Conservation (phyloP, 2,329 filamentous ascomycete species). For the Ilyonectria sp. region DNA sequence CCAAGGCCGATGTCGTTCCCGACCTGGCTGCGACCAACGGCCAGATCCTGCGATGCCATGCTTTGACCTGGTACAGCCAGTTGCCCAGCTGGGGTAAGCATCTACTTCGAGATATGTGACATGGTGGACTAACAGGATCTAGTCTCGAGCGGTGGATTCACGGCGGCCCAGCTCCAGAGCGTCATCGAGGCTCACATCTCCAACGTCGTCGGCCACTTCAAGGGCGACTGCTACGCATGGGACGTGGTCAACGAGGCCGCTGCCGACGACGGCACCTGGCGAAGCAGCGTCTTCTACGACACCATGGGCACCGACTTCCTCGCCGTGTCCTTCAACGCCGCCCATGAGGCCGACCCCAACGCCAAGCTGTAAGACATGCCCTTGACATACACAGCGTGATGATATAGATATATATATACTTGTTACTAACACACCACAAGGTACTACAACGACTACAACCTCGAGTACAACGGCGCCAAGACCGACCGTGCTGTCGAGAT, state of each 20-base stretch:
- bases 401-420: too few relatives aligned
- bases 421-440: conserved; percentile 29
- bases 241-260: conserved; percentile 78
- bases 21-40: conserved; percentile 63
- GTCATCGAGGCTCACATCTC: conserved; percentile 71
- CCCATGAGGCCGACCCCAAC: conserved; percentile 66
- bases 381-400: accelerated
- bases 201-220: conserved; percentile 70
- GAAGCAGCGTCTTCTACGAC: conserved; percentile 67
- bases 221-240: conserved; percentile 74
- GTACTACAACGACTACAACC: conserved; percentile 73
- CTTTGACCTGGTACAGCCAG: conserved; percentile 64
- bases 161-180: conserved; percentile 68
- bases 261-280: conserved; percentile 69
- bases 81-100: conserved; percentile 48
- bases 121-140: not conserved
- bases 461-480: conserved; percentile 68
- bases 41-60: conserved; percentile 75
- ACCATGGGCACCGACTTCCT: conserved; percentile 72
- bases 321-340: conserved; percentile 69
- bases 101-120: not conserved
- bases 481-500: conserved; percentile 61
- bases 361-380: conserved; percentile 63
- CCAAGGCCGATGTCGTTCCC: conserved; percentile 68
- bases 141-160: conserved; percentile 63